Evolutionary conservation across 768 basidiomycete species (phyloP).

Genomic region (Tulasnella sp.): DNA sequence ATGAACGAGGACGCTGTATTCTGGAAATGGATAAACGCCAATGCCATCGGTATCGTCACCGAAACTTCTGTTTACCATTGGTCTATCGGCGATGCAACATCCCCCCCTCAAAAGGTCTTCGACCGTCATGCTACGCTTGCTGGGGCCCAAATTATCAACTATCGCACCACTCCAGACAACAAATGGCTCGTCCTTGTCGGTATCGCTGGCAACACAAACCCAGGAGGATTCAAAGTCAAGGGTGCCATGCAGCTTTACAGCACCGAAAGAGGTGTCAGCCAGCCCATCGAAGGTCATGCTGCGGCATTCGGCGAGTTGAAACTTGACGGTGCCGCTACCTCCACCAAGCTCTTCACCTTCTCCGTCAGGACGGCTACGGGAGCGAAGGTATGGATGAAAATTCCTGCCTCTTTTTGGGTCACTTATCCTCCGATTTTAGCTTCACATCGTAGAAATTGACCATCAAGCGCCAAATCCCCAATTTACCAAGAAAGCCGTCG

Average conservation of each 20-base stretch:
- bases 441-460: conserved; percentile 97
- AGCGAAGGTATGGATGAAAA: conserved; percentile 64
- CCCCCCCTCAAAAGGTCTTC: conserved; percentile 83
- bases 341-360: conserved; percentile 90
- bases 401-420: no score
- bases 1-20: conserved; percentile 92
- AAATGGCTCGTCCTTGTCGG: conserved; percentile 97
- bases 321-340: conserved; percentile 72
- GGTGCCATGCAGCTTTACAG: conserved; percentile 97
- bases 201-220: conserved; percentile 89
- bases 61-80: conserved; percentile 90
- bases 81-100: conserved; percentile 62
- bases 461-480: conserved; percentile 85
- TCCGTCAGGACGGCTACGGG: conserved; percentile 94
- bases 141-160: conserved; percentile 97
- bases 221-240: conserved; percentile 96
- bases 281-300: conserved; percentile 97
- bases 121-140: conserved; percentile 92
- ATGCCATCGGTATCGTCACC: conserved; percentile 89
- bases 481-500: conserved; percentile 94
- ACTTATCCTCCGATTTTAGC: conserved; percentile 34
- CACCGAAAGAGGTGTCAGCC: conserved; percentile 82
- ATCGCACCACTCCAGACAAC: conserved; percentile 83
- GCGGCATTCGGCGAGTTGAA: conserved; percentile 91
- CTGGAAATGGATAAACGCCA: conserved; percentile 97